A percentile compares a stretch with the other conserved stretches of the same genome.
These are phyloP conservation scores for Botrytis sinoallii DNA, from an alignment of 2,329 filamentous ascomycete species.

Conservation along the genomic window DNA sequence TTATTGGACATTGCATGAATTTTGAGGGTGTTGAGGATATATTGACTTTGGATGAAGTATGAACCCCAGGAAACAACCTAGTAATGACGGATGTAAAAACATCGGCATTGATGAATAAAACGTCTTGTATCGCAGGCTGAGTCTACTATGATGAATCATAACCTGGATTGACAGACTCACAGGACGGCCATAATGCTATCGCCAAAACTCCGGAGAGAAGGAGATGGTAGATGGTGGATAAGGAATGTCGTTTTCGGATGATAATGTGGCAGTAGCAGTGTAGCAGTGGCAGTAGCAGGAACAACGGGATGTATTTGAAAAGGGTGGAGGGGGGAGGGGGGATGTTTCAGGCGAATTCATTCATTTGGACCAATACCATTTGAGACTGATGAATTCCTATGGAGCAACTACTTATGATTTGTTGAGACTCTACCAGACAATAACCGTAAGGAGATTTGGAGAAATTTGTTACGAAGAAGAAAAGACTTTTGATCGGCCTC, in stretches of 20 bases:
- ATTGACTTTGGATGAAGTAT: background rate
- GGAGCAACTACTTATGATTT: background rate
- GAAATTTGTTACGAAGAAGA: background rate
- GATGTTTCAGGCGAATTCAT: slow-evolving; percentile 17
- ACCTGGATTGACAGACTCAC: background rate
- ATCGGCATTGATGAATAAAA: background rate
- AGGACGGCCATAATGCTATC: background rate
- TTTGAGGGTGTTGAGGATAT: slow-evolving; percentile 8
- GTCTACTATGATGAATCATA: background rate
- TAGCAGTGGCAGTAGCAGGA: background rate
- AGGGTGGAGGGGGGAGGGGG: background rate
- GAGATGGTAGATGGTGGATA: background rate
- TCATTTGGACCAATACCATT: background rate
- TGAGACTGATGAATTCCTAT: background rate
- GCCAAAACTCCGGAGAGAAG: background rate
- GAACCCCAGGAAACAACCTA: background rate
- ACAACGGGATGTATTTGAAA: slow-evolving; percentile 4
- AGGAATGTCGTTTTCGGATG: background rate
- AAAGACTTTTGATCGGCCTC: background rate
- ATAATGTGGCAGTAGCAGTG: slow-evolving; percentile 10
- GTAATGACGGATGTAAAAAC: background rate
- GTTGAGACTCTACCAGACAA: background rate
- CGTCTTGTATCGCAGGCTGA: background rate
- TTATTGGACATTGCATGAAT: slow-evolving; percentile 1
- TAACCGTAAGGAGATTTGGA: background rate